phyloP scores from a whole-genome alignment of 352 stramenopile genomes.

The Phytophthora lateralis region DNA sequence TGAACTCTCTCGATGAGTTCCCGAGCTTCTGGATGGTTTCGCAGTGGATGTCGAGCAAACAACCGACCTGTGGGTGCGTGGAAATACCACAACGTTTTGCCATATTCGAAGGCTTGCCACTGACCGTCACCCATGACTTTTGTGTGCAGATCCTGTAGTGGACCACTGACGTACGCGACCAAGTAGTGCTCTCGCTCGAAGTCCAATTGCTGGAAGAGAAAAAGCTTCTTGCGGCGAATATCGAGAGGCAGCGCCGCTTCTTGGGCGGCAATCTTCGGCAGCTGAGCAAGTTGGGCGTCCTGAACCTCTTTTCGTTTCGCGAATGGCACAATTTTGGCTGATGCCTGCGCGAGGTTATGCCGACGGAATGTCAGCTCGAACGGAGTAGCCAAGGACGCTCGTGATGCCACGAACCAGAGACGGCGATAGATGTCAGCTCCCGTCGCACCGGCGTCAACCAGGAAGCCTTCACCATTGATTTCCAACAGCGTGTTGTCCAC shows the following conservation, averaged over 20 bases:
- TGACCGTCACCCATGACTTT: constrained; percentile 53
- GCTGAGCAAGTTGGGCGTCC: constrained; percentile 49
- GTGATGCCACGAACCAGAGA: constrained; percentile 35
- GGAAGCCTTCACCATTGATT: constrained; percentile 56
- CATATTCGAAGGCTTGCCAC: constrained; percentile 73
- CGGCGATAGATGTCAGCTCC: constrained; percentile 37
- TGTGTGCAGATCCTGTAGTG: constrained; percentile 51
- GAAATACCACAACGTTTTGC: constrained; percentile 67
- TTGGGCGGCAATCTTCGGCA: constrained; percentile 42
- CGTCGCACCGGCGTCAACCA: constrained; percentile 23
- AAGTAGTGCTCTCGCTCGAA: constrained; percentile 62
- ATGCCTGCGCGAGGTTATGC: constrained; percentile 55
- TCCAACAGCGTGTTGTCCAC: constrained; percentile 44
- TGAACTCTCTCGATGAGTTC: constrained; percentile 51
- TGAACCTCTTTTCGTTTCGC: constrained; percentile 60
- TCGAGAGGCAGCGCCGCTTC: constrained; percentile 34
- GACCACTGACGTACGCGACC: constrained; percentile 41
- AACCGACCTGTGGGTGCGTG: constrained; percentile 40
- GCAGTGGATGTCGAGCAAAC: constrained; percentile 65
- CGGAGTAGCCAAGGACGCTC: constrained; percentile 44
- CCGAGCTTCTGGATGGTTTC: constrained; percentile 45
- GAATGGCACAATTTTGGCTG: constrained; percentile 66
- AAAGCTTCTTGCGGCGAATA: constrained; percentile 62
- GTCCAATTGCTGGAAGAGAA: constrained; percentile 65
- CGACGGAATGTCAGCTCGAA: constrained; percentile 59